Evolutionary conservation across 371 early-diverging fungal species (phyloP).

Genomic region (Actinomortierella ambigua): DNA sequence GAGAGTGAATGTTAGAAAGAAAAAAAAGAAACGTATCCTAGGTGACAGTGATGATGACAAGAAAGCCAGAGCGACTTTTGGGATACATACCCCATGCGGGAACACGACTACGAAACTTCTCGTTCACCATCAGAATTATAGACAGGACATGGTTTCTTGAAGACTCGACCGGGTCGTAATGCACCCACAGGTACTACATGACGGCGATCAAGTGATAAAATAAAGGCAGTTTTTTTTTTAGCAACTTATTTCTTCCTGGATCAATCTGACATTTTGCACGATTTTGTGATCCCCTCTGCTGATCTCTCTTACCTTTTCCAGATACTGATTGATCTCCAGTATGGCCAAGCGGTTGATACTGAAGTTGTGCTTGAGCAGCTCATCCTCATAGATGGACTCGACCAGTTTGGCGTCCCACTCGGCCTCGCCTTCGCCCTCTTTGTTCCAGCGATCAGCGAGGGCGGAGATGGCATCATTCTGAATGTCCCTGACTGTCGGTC

Average conservation of each 20-base stretch:
- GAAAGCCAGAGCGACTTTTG: too few species aligned
- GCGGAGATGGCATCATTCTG: slow-evolving; percentile 60
- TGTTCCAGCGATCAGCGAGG: slow-evolving; percentile 50
- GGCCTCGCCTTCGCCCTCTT: slow-evolving; percentile 13
- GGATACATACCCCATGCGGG: slow-evolving; percentile 61
- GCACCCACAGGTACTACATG: slow-evolving; percentile 82
- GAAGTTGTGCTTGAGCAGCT: slow-evolving; percentile 60
- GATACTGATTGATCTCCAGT: slow-evolving; percentile 78
- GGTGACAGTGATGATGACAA: too few species aligned
- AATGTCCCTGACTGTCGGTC: slow-evolving; percentile 58
- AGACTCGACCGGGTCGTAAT: slow-evolving; percentile 54
- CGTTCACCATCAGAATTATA: slow-evolving; percentile 86
- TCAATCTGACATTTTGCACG: too few species aligned
- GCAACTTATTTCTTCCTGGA: too few species aligned
- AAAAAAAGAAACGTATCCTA: too few species aligned
- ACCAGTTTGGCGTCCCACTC: slow-evolving; percentile 63
- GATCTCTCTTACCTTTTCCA: slow-evolving; percentile 69
- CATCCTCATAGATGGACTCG: slow-evolving; percentile 59
- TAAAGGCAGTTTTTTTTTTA: too few species aligned
- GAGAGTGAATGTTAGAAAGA: slow-evolving; percentile 5
- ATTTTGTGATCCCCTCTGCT: too few species aligned
- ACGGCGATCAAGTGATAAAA: not conserved
- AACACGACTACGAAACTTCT: slow-evolving; percentile 76
- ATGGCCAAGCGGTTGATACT: slow-evolving; percentile 60
- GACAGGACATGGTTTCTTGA: slow-evolving; percentile 68